Evolutionary conservation across 805 yeast genomes (phyloP), one percentile per base, ranked within the genome.

Genomic region (Wickerhamiella siamensis): DNA sequence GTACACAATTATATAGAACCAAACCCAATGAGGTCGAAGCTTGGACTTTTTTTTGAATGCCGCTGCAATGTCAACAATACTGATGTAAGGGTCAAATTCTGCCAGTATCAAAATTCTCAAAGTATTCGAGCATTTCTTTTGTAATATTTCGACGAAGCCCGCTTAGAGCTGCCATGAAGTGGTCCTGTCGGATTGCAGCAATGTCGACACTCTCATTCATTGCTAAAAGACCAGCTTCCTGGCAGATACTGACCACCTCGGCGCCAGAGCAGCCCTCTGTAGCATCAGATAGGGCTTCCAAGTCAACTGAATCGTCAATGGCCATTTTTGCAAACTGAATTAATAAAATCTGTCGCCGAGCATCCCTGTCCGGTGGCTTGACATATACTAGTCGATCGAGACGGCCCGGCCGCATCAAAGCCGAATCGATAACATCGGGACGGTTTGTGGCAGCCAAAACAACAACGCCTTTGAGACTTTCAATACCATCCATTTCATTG

Each of bases 201-300:
- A 52, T 52, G 3, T 74, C 63, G 4, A 70, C 59, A 47, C 81
- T 63, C 50, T 83, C 95, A 79, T 83, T 84, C 44, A 91, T 77
- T 0, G 97, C 95, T n/a, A 81, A 74, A 10, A 91, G 63, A 2
- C 98, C 98, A 0, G 97, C 95, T 59, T 88, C 96, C 58, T 87
- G 97, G 52, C 95, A 83, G 17, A 88, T 59, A 17, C 86, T 67
- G 0, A 87, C 94, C 31, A 91, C 83, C 59, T 91, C 98, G 0
- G 97, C 95, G 31, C 99, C 99, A 0, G 96, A 86, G 54, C 94
- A 86, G 0, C 98, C 97, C 0, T 80, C 88, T 0, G 95, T 82
- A 4, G 62, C 53, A 2, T 51, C 59, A 0, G 94, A 86, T 9
- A 83, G 61, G 8, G 57, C 61, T 1, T 64, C 63, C 19, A 83